Conservation (phyloP, 352 stramenopile genomes). For the Globisporangium solare region DNA sequence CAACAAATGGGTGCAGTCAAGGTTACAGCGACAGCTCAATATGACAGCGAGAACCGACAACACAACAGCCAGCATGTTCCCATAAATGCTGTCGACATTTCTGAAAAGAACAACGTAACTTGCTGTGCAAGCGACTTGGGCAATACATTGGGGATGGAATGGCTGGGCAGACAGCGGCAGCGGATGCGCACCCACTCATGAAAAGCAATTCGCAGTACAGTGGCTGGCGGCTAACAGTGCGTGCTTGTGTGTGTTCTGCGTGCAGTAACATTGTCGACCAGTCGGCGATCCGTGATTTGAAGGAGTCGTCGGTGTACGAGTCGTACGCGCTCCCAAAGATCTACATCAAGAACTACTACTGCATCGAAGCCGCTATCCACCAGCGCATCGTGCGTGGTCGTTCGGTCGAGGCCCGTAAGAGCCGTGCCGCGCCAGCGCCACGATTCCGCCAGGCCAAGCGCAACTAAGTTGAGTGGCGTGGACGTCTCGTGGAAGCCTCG, state of each 20-base stretch:
- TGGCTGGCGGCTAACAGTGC: not conserved
- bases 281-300: slow-evolving; percentile 97
- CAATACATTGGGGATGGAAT: too few species aligned
- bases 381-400: slow-evolving; percentile 98
- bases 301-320: slow-evolving; percentile 98
- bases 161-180: too few species aligned
- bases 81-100: too few species aligned
- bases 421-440: slow-evolving; percentile 90
- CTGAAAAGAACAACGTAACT: too few species aligned
- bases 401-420: slow-evolving; percentile 90
- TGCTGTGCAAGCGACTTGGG: too few species aligned
- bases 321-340: slow-evolving; percentile 99
- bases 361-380: slow-evolving; percentile 98
- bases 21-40: too few species aligned
- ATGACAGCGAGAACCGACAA: too few species aligned
- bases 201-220: too few species aligned
- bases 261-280: slow-evolving; percentile 98
- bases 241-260: not conserved
- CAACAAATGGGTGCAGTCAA: too few species aligned
- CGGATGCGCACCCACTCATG: too few species aligned
- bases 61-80: too few species aligned
- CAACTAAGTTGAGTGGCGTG: slow-evolving; percentile 30
- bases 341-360: slow-evolving; percentile 99
- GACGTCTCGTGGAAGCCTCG: not conserved
- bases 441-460: slow-evolving; percentile 74